A percentile compares a stretch with the other conserved stretches of the same genome.
phyloP scores from a whole-genome alignment of 306 rosid species.

The Pyrus betulifolia region DNA sequence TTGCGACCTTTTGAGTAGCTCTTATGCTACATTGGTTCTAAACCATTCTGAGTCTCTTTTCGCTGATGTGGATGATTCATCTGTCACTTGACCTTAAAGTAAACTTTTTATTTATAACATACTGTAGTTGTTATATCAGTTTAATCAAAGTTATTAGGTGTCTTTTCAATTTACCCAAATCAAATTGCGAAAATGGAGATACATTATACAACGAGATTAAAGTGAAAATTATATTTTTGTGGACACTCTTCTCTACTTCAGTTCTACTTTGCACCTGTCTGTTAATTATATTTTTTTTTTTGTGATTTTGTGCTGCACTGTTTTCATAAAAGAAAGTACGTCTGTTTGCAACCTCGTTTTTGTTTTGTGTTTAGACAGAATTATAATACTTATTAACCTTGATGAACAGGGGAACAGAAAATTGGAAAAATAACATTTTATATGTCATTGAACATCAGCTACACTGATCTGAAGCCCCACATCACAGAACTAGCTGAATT shows the following conservation, averaged over 20 bases:
- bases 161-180: neutral
- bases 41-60: neutral
- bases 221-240: neutral
- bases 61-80: neutral
- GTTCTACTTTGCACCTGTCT: neutral
- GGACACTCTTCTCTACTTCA: neutral
- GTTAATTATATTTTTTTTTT: neutral
- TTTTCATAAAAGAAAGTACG: neutral
- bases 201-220: neutral
- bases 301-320: neutral
- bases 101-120: too few species aligned
- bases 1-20: slow-evolving; percentile 11
- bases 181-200: neutral
- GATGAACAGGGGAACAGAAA: slow-evolving; percentile 53
- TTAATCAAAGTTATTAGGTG: neutral
- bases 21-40: neutral
- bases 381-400: slow-evolving; percentile 1
- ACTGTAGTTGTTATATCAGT: neutral
- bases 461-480: slow-evolving; percentile 59
- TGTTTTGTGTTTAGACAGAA: neutral
- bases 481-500: slow-evolving; percentile 44
- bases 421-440: slow-evolving; percentile 58
- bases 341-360: neutral
- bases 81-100: neutral
- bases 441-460: slow-evolving; percentile 64